These are phyloP conservation scores for Micractinium conductrix DNA, from an alignment of 139 green algal genomes.

Conservation along the genomic window DNA sequence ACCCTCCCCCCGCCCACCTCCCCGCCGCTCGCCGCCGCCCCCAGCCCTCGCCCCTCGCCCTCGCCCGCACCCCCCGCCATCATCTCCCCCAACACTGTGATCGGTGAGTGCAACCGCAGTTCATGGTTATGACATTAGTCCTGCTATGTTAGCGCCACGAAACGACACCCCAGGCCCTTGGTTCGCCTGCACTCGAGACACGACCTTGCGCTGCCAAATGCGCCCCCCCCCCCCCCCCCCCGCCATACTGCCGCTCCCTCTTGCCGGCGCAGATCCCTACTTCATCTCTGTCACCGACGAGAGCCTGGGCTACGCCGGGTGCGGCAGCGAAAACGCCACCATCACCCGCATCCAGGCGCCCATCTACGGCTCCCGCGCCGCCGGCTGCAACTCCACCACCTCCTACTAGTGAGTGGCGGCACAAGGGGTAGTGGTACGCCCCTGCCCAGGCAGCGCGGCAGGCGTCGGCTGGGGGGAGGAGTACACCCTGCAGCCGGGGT, in stretches of 20 bases:
- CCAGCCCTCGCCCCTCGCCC: not conserved
- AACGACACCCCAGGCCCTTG: too few relatives aligned
- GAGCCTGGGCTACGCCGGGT: not conserved
- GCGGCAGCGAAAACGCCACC: not conserved
- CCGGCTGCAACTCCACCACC: constrained; percentile 7
- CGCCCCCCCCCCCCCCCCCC: too few relatives aligned
- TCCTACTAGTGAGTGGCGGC: not conserved
- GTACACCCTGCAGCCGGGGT: not conserved
- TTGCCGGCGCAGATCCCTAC: not conserved
- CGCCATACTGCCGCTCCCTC: too few relatives aligned
- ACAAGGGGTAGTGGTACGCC: too few relatives aligned
- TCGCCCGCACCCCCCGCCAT: not conserved
- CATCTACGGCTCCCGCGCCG: not conserved
- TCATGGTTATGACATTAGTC: too few relatives aligned
- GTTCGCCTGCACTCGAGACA: too few relatives aligned
- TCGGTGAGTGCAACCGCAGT: too few relatives aligned
- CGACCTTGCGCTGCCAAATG: too few relatives aligned
- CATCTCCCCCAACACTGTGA: too few relatives aligned
- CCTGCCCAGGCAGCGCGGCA: too few relatives aligned
- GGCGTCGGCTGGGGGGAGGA: too few relatives aligned
- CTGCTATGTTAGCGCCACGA: too few relatives aligned
- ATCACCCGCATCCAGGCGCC: not conserved
- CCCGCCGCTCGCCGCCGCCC: not conserved
- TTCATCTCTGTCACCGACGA: not conserved
- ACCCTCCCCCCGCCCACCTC: not conserved